Evolutionary conservation across 1,284 basidiomycete genomes (phyloP).

Genomic region (Naganishia sp.): DNA sequence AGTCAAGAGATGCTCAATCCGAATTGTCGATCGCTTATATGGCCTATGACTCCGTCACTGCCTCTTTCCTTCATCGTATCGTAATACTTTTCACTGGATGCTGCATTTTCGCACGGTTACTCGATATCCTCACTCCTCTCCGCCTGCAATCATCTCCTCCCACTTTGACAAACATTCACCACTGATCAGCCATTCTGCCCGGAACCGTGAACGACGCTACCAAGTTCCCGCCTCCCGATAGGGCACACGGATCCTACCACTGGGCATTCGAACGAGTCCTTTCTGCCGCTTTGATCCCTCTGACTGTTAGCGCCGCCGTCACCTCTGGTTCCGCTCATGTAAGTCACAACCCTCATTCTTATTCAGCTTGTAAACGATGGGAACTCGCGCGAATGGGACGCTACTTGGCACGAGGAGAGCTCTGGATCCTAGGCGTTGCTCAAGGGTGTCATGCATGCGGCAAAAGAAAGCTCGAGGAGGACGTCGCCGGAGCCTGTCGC

Average conservation of each 20-base stretch:
- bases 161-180: neutral
- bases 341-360: conserved; percentile 35
- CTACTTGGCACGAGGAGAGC: too few relatives aligned
- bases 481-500: too few relatives aligned
- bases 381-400: too few relatives aligned
- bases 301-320: conserved; percentile 78
- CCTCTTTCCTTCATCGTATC: neutral
- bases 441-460: too few relatives aligned
- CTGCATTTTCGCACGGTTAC: neutral
- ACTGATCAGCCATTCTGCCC: conserved; percentile 73
- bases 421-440: too few relatives aligned
- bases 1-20: conserved; percentile 35
- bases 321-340: conserved; percentile 66
- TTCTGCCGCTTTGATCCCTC: conserved; percentile 80
- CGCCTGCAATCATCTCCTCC: neutral
- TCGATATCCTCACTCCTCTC: neutral
- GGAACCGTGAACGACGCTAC: conserved; percentile 96
- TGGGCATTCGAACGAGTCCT: conserved; percentile 96
- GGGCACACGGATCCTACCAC: conserved; percentile 88
- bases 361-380: neutral
- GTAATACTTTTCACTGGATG: neutral
- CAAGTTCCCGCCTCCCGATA: conserved; percentile 76
- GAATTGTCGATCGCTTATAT: neutral
- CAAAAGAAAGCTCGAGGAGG: too few relatives aligned
- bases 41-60: neutral